phyloP scores from a whole-genome alignment of 148 eudicot species.

The Dianthus caryophyllus region DNA sequence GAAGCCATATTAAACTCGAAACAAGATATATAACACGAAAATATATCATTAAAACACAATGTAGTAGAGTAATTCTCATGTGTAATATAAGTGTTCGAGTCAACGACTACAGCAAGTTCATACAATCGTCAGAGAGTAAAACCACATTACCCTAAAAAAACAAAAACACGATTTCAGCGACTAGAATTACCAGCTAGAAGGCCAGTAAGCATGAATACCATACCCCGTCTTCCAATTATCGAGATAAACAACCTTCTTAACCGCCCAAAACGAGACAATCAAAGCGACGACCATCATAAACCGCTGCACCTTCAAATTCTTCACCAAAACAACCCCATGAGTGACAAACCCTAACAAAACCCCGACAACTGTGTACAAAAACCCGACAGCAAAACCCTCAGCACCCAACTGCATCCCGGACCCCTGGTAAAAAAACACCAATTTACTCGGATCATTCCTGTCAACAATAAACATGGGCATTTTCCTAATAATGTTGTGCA shows the following conservation, averaged over 20 bases:
- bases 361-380: slow-evolving; percentile 77
- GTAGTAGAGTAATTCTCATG: neutral
- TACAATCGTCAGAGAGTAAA: neutral
- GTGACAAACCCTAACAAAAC: slow-evolving; percentile 62
- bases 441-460: slow-evolving; percentile 57
- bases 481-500: slow-evolving; percentile 77
- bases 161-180: neutral
- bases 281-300: slow-evolving; percentile 48
- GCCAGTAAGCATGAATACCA: slow-evolving; percentile 84
- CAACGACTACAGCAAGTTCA: neutral
- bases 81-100: neutral
- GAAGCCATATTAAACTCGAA: no score
- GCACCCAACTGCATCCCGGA: slow-evolving; percentile 96
- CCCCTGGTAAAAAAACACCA: slow-evolving; percentile 80
- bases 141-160: neutral
- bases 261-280: slow-evolving; percentile 83
- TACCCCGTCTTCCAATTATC: slow-evolving; percentile 99
- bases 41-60: neutral
- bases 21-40: neutral
- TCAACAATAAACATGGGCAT: slow-evolving; percentile 84
- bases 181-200: slow-evolving; percentile 59
- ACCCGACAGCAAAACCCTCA: slow-evolving; percentile 84
- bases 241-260: slow-evolving; percentile 64
- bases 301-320: slow-evolving; percentile 54
- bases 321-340: slow-evolving; percentile 60